Conservation (phyloP, 73 alveolate species). For the Durusdinium trenchii region DNA sequence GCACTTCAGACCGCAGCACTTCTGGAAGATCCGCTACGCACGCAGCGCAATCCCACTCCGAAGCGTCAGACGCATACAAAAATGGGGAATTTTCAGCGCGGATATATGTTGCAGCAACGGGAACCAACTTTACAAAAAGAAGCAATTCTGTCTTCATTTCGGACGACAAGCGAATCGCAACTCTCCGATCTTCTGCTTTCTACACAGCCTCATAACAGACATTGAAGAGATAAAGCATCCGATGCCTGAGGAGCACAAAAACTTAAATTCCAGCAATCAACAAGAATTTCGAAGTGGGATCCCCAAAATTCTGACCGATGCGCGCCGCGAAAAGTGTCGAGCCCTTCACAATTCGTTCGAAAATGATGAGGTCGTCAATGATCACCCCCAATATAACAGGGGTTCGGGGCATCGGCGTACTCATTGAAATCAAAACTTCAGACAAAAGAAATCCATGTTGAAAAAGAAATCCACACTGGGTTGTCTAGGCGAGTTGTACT, state of each 20-base stretch:
- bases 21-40: background rate
- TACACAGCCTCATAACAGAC: background rate
- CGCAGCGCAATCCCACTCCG: background rate
- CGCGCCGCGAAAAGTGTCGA: too few species aligned
- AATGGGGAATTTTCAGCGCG: background rate
- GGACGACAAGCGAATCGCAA: background rate
- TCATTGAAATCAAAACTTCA: background rate
- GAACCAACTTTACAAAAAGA: background rate
- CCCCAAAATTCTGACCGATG: too few species aligned
- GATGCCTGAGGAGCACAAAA: background rate
- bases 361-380: background rate
- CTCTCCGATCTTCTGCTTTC: background rate
- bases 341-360: background rate
- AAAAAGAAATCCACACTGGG: background rate
- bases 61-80: background rate
- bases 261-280: background rate
- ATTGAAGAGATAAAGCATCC: background rate
- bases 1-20: background rate
- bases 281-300: too few species aligned
- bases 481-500: background rate
- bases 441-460: background rate
- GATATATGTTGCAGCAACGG: background rate
- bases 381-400: background rate
- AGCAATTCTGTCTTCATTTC: background rate
- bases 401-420: background rate